These are phyloP conservation scores for Mucor lusitanicus DNA, from an alignment of 371 early-diverging fungal species.

Conservation along the genomic window DNA sequence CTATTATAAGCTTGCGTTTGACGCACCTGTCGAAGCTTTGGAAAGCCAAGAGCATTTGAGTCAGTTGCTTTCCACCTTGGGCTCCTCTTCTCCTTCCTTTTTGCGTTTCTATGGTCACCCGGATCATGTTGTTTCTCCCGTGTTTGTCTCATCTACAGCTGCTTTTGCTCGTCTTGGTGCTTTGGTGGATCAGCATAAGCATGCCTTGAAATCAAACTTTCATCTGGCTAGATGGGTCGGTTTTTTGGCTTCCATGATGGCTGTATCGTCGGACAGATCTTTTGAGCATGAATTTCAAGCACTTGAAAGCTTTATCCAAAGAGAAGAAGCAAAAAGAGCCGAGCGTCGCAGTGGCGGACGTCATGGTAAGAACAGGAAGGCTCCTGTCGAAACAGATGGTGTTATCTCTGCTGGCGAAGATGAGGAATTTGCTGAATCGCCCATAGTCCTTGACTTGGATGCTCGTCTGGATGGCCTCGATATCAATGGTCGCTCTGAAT, in stretches of 20 bases:
- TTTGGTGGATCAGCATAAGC: not conserved
- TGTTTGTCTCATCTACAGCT: not conserved
- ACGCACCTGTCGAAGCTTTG: not conserved
- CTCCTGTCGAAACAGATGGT: not conserved
- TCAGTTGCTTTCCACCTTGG: not conserved
- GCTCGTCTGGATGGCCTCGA: not conserved
- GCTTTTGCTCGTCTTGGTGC: constrained; percentile 3
- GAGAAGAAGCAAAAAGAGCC: not conserved
- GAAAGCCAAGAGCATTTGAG: constrained; percentile 3
- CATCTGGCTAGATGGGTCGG: constrained; percentile 8
- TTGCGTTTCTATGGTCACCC: not conserved
- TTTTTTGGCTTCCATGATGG: constrained; percentile 9
- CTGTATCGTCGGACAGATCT: not conserved
- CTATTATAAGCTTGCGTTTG: constrained; percentile 5
- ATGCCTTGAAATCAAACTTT: not conserved
- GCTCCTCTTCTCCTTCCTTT: not conserved
- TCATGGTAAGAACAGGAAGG: not conserved
- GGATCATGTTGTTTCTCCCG: not conserved
- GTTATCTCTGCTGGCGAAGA: not conserved
- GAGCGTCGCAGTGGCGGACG: not conserved
- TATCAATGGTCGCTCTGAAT: not conserved
- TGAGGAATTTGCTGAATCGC: not conserved
- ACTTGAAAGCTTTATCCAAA: not conserved
- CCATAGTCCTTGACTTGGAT: not conserved
- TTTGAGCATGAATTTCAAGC: constrained; percentile 9